Percentiles rank a stretch among this genome's conserved stretches.
phyloP scores from a whole-genome alignment of 2,329 filamentous ascomycete species.

The Lecanicillium sp. region DNA sequence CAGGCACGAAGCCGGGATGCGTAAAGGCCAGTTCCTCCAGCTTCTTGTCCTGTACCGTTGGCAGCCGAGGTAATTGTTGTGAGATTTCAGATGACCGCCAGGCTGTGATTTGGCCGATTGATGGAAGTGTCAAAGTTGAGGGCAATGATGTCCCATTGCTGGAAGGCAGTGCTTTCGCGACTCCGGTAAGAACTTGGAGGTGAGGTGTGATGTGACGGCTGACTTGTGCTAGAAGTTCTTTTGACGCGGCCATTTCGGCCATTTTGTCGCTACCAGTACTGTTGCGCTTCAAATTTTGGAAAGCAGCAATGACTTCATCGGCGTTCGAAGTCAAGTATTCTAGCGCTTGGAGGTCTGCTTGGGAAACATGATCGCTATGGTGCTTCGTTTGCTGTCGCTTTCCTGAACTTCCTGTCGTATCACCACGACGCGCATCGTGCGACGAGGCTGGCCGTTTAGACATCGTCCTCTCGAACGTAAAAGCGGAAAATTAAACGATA shows the following conservation, averaged over 20 bases:
- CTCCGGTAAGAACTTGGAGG: background rate
- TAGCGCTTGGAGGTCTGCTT: slow-evolving; percentile 21
- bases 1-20: slow-evolving; percentile 55
- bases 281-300: slow-evolving; percentile 28
- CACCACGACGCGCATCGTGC: background rate
- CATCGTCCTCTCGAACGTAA: slow-evolving; percentile 24
- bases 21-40: slow-evolving; percentile 62
- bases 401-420: background rate
- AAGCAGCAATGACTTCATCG: slow-evolving; percentile 33
- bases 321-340: slow-evolving; percentile 23
- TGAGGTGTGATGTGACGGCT: background rate
- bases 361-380: background rate
- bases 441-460: slow-evolving; percentile 30
- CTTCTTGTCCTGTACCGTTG: slow-evolving; percentile 50
- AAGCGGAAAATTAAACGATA: background rate
- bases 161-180: background rate
- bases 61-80: slow-evolving; percentile 49
- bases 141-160: background rate
- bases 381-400: slow-evolving; percentile 8
- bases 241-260: background rate
- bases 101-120: slow-evolving; percentile 15
- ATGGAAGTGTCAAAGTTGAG: background rate
- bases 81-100: slow-evolving; percentile 49
- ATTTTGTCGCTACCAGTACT: background rate
- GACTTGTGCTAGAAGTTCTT: background rate